phyloP scores from a whole-genome alignment of 495 filamentous ascomycete species.

The Polyplosphaeria fusca region DNA sequence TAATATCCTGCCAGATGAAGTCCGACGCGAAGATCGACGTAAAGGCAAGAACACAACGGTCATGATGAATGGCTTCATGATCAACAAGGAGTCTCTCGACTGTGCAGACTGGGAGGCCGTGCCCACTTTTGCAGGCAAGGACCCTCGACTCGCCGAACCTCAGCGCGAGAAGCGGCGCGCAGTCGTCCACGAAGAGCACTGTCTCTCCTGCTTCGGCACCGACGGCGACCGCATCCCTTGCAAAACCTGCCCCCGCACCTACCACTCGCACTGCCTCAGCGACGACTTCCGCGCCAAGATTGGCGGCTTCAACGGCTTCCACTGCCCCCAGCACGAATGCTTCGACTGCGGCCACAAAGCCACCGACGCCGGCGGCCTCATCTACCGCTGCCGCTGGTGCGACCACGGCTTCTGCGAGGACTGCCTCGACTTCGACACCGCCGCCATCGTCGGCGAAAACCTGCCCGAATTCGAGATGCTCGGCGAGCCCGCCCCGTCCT shows the following conservation, averaged over 20 bases:
- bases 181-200: constrained; percentile 53
- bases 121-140: constrained; percentile 55
- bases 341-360: constrained; percentile 54
- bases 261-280: constrained; percentile 54
- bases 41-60: constrained; percentile 59
- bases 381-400: constrained; percentile 60
- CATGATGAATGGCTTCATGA: constrained; percentile 57
- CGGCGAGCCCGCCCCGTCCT: constrained; percentile 42
- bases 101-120: constrained; percentile 57
- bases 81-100: constrained; percentile 57
- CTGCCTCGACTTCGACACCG: constrained; percentile 56
- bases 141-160: constrained; percentile 50
- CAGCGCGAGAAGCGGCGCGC: constrained; percentile 44
- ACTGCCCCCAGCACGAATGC: constrained; percentile 61
- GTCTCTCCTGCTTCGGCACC: constrained; percentile 54
- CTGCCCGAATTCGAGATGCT: constrained; percentile 52
- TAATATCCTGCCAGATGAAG: constrained; percentile 45
- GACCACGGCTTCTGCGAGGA: constrained; percentile 59
- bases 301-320: constrained; percentile 44
- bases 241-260: constrained; percentile 55
- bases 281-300: constrained; percentile 40
- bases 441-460: constrained; percentile 51
- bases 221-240: constrained; percentile 50
- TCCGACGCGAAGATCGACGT: constrained; percentile 50
- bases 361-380: constrained; percentile 55